phyloP scores from a whole-genome alignment of 768 basidiomycete species.

The Calocybe cyanea region DNA sequence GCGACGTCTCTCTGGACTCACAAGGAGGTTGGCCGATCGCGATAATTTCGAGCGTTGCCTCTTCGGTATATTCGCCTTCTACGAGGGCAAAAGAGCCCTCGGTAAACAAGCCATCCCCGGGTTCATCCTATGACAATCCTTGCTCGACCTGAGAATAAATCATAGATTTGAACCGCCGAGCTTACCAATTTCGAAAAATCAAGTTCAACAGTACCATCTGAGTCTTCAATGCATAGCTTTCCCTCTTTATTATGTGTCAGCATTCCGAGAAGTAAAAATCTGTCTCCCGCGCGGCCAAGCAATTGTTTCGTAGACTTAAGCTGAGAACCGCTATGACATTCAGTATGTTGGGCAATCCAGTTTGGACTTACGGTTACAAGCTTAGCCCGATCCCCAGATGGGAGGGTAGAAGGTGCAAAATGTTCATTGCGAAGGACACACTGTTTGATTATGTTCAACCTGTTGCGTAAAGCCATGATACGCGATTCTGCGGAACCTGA shows the following conservation, averaged over 20 bases:
- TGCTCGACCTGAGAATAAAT: constrained; percentile 16
- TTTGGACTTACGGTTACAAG: constrained; percentile 74
- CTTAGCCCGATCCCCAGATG: constrained; percentile 81
- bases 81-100: constrained; percentile 94
- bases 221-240: constrained; percentile 86
- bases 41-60: constrained; percentile 81
- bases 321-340: constrained; percentile 32
- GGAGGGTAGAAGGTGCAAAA: constrained; percentile 92
- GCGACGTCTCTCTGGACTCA: constrained; percentile 79
- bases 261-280: constrained; percentile 94
- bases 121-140: constrained; percentile 56
- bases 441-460: constrained; percentile 89
- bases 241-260: constrained; percentile 88
- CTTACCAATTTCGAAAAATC: constrained; percentile 85
- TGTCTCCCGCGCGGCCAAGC: constrained; percentile 81
- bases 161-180: constrained; percentile 1
- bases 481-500: constrained; percentile 83
- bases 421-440: constrained; percentile 94
- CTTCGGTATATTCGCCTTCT: constrained; percentile 95
- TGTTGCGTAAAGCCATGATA: constrained; percentile 74
- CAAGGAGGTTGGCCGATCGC: constrained; percentile 98
- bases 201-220: constrained; percentile 85
- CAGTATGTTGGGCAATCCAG: not conserved
- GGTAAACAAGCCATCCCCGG: constrained; percentile 93
- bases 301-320: constrained; percentile 95